Percentiles rank a stretch among this genome's conserved stretches.
phyloP scores from a whole-genome alignment of 2,329 filamentous ascomycete genomes.

The Penicillium sp. region DNA sequence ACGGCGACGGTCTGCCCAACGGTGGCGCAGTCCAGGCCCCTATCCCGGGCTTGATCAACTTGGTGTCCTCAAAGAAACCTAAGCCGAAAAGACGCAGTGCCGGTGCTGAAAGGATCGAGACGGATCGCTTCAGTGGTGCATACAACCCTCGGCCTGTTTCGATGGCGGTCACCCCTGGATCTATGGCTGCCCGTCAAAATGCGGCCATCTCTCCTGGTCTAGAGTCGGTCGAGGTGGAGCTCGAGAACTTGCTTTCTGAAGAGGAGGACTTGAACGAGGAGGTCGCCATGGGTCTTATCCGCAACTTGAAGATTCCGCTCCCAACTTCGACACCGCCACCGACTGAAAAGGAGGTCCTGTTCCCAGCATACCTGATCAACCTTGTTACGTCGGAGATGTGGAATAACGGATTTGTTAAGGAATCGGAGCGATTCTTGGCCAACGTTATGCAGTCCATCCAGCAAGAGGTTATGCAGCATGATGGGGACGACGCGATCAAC shows the following conservation, averaged over 20 bases:
- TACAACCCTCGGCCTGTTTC: slow-evolving; percentile 96
- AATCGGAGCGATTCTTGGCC: slow-evolving; percentile 96
- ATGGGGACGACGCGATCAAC: slow-evolving; percentile 95
- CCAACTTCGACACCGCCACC: slow-evolving; percentile 84
- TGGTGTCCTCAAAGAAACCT: slow-evolving; percentile 95
- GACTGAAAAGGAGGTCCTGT: slow-evolving; percentile 96
- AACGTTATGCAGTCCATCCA: slow-evolving; percentile 99
- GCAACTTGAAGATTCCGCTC: slow-evolving; percentile 92
- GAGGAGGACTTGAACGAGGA: slow-evolving; percentile 96
- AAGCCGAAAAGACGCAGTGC: slow-evolving; percentile 80
- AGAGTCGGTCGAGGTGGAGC: slow-evolving; percentile 91
- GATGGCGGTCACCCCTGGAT: slow-evolving; percentile 70
- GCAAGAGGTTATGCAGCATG: slow-evolving; percentile 98
- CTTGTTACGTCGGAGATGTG: slow-evolving; percentile 99
- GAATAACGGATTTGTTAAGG: slow-evolving; percentile 99
- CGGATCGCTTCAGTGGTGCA: slow-evolving; percentile 85
- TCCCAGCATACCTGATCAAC: slow-evolving; percentile 98
- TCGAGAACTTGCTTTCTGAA: slow-evolving; percentile 89
- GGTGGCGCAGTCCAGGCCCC: slow-evolving; percentile 58
- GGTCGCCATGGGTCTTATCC: slow-evolving; percentile 92
- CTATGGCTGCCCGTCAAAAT: slow-evolving; percentile 62
- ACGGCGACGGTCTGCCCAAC: slow-evolving; percentile 61
- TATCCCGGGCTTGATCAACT: slow-evolving; percentile 82
- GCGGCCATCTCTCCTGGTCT: slow-evolving; percentile 75
- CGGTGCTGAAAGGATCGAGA: slow-evolving; percentile 77